Evolutionary conservation across 495 filamentous ascomycete species (phyloP).

Genomic region (Penicillium flavigenum): DNA sequence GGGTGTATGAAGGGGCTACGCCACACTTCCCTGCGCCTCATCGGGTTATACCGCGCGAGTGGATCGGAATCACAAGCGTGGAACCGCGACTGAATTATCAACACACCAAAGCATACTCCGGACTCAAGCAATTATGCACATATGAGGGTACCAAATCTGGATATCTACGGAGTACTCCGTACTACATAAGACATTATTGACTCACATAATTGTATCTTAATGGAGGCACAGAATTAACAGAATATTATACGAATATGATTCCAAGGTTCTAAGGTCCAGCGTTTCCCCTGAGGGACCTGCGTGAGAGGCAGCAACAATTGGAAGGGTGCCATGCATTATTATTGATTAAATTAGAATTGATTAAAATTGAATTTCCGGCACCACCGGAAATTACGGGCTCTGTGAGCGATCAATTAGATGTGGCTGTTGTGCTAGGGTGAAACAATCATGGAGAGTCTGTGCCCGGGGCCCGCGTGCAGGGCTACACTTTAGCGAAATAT

Average conservation of each 20-base stretch:
- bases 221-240: neutral
- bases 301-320: neutral
- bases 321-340: neutral
- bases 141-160: neutral
- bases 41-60: conserved; percentile 8
- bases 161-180: neutral
- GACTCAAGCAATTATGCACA: neutral
- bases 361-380: conserved; percentile 11
- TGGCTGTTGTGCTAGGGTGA: conserved; percentile 11
- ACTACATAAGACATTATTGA: neutral
- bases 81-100: neutral
- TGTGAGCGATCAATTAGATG: conserved; percentile 9
- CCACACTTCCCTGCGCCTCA: conserved; percentile 6
- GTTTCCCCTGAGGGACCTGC: conserved; percentile 3
- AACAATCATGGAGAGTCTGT: conserved; percentile 11
- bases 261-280: neutral
- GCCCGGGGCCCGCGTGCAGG: neutral
- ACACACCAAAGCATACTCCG: neutral
- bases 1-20: neutral
- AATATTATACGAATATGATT: neutral
- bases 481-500: conserved; percentile 6
- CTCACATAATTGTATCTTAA: neutral
- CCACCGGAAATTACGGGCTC: conserved; percentile 11
- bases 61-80: conserved; percentile 4
- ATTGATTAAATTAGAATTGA: neutral